Percentiles rank a stretch among this genome's conserved stretches.
Evolutionary conservation across 768 basidiomycete species (phyloP).

Genomic region (Cyclocybe aegerita): DNA sequence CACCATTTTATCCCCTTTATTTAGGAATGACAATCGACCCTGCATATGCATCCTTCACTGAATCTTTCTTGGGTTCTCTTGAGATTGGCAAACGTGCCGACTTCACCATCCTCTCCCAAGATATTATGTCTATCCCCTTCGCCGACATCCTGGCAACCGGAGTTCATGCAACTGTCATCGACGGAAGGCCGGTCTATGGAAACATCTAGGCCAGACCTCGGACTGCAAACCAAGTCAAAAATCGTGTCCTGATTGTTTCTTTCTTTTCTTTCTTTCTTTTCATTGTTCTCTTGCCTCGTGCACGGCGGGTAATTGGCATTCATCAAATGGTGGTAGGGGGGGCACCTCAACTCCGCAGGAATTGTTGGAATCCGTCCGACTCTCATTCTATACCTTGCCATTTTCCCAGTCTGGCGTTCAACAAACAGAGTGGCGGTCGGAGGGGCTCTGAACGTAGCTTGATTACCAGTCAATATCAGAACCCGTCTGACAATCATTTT

Average conservation of each 20-base stretch:
- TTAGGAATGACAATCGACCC: slow-evolving; percentile 85
- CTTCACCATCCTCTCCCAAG: slow-evolving; percentile 78
- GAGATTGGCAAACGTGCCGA: slow-evolving; percentile 80
- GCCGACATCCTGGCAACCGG: slow-evolving; percentile 63
- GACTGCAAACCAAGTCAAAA: not conserved
- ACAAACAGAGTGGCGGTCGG: too few relatives aligned
- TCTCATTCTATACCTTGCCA: not conserved
- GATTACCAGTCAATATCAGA: not conserved
- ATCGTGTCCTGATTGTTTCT: not conserved
- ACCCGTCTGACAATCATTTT: slow-evolving; percentile 20
- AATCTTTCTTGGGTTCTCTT: slow-evolving; percentile 72
- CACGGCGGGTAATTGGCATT: not conserved
- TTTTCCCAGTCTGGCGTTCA: too few relatives aligned
- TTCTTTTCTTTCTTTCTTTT: slow-evolving; percentile 1
- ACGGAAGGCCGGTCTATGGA: slow-evolving; percentile 56
- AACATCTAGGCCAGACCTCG: slow-evolving; percentile 17
- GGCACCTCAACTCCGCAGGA: not conserved
- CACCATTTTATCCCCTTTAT: not conserved
- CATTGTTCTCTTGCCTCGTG: slow-evolving; percentile 2
- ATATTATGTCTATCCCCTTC: slow-evolving; percentile 70
- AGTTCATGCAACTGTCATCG: slow-evolving; percentile 76
- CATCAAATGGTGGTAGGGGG: not conserved
- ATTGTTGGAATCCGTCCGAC: not conserved
- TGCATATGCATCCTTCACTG: slow-evolving; percentile 85
- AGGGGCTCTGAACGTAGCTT: too few relatives aligned